phyloP scores from a whole-genome alignment of 2,329 filamentous ascomycete genomes.

The Cladosporium halotolerans region DNA sequence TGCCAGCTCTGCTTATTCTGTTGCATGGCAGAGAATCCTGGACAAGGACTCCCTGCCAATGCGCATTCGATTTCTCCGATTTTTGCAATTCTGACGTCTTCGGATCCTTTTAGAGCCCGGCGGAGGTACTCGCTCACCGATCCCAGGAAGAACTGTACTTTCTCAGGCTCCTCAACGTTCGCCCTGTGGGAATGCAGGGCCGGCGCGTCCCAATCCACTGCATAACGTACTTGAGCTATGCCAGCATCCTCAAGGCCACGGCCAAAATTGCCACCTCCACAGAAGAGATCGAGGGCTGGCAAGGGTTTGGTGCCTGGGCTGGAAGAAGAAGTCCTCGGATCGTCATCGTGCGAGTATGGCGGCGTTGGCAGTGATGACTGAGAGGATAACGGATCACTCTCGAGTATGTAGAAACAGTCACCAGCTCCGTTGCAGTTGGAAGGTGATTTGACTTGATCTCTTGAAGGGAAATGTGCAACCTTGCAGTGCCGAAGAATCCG shows the following conservation, averaged over 20 bases:
- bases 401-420: conserved; percentile 51
- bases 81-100: conserved; percentile 43
- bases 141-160: conserved; percentile 55
- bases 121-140: conserved; percentile 65
- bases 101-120: conserved; percentile 48
- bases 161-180: conserved; percentile 45
- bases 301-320: conserved; percentile 8
- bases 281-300: conserved; percentile 64
- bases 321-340: not conserved
- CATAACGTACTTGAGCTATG: conserved; percentile 58
- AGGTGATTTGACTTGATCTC: conserved; percentile 35
- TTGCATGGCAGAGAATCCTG: conserved; percentile 66
- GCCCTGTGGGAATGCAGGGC: conserved; percentile 70
- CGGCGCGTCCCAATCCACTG: conserved; percentile 58
- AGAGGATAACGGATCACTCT: not conserved
- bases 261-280: conserved; percentile 71
- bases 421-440: conserved; percentile 62
- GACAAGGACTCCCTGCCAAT: conserved; percentile 69
- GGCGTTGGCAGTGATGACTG: not conserved
- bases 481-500: not conserved
- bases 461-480: not conserved
- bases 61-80: conserved; percentile 64
- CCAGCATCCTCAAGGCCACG: conserved; percentile 68
- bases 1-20: conserved; percentile 45
- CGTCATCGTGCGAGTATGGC: not conserved